Evolutionary conservation across 257 asterid genomes (phyloP).

Genomic region (Solanum lycopersicoides): DNA sequence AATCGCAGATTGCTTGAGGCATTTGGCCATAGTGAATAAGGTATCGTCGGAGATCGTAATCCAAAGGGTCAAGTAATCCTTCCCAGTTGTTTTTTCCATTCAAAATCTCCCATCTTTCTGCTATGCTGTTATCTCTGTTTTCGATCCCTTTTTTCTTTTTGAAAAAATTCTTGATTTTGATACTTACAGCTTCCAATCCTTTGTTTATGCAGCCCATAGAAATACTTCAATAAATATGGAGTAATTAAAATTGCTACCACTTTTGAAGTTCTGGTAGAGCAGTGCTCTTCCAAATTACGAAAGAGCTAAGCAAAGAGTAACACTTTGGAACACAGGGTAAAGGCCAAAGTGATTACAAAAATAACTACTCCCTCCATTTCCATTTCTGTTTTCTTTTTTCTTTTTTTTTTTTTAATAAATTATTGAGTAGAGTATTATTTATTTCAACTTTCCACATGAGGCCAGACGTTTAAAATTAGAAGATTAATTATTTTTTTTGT

Average conservation of each 20-base stretch:
- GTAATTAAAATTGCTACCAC: background rate
- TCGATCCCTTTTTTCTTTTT: background rate
- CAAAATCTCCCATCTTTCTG: conserved; percentile 38
- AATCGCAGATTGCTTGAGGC: conserved; percentile 50
- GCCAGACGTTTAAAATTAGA: too few species aligned
- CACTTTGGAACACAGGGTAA: background rate
- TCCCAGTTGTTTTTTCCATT: conserved; percentile 42
- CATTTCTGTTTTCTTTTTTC: background rate
- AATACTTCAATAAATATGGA: background rate
- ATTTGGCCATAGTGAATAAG: conserved; percentile 39
- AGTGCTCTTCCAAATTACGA: background rate
- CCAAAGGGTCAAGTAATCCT: conserved; percentile 37
- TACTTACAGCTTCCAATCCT: background rate
- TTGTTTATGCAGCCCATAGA: background rate
- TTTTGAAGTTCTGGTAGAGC: background rate
- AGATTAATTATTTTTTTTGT: too few species aligned
- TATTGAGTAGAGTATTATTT: too few species aligned
- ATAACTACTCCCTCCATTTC: background rate
- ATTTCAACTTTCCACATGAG: too few species aligned
- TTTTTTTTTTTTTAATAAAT: too few species aligned
- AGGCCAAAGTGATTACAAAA: background rate
- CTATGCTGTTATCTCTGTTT: conserved; percentile 8
- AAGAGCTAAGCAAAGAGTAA: background rate
- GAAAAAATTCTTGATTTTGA: background rate
- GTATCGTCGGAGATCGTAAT: conserved; percentile 33